Evolutionary conservation across 768 basidiomycete species (phyloP), one percentile per base, ranked within the genome.

Genomic region (Zangia roseola): DNA sequence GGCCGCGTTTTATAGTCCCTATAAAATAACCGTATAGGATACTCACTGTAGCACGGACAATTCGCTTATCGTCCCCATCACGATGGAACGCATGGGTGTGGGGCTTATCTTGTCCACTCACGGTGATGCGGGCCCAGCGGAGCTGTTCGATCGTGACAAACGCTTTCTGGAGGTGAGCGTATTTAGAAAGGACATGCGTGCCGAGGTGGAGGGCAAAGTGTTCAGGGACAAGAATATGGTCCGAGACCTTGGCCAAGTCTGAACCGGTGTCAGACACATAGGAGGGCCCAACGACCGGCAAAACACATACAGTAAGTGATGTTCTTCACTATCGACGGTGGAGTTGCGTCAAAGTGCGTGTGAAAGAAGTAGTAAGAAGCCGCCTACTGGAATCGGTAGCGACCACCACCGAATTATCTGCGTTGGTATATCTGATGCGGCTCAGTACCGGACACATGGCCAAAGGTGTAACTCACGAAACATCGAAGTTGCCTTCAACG

Each of bases 161-260:
- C 0, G 83, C 80, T 58, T 85, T 86, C 59, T 74, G 67, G 56
- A 94, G 77, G 57, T 94, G 92, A 0, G 77, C 70, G 59, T 95
- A 94, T 52, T 83, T 88, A 17, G 81, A 81, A 21, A 94, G 83
- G 35, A 97, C 74, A 70, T 93, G 86, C 0, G 86, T 81, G 1
- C 81, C 94, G 10, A 98, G 74, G 58, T 98, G 91, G 9, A 95
- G 74, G 0, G 88, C 94, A 60, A 97, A 97, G 42, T 80, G 77
- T 60, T 94, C 91, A 0, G 93, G 85, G 36, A 77, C 74, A 39
- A 97, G 81, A 49, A 97, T 79, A 59, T 97, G 79, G 4, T 93
- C 91, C 0, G 94, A 95, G 12, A 82, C 78, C 69, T 97, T 98
- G 23, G 94, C 91, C 17, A 94, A 71, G 56, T 88, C 88, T 90